Base-by-base conservation (phyloP, 495 filamentous ascomycete species). In the Parachaetomium inaequale region DNA sequence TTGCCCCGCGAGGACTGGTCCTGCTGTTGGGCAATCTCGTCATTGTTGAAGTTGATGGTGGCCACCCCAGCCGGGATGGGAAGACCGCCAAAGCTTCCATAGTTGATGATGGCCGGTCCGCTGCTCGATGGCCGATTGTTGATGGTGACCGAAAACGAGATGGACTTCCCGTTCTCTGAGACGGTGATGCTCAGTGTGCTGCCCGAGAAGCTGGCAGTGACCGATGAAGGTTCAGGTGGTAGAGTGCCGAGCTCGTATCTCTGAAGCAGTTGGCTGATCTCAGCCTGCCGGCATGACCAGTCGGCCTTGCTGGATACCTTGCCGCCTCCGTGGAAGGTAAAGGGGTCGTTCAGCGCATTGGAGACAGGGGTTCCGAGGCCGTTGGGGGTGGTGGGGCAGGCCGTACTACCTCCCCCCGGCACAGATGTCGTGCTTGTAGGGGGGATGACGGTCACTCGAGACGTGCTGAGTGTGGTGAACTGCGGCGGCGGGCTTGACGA, bases 201-300 rank as follows among this genome's bases (percentile, higher is more conserved):
- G 29, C 73, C 77, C 0, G 77, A 76, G 63, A 76, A 62, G 61
- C 68, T 73, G 54, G 72, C 76, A 6, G 75, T 75, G 29, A 81
- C 70, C 7, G 71, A 66, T 62, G 74, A 69, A 1, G 77, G 78
- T 3, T 72, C 70, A 7, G 75, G 69, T 0, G 82, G 81, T 46
- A 78, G 72, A 14, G 64, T 73, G 34, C 82, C 82, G 21, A 84
- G 78, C 68, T 85, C 81, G 68, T 79, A 82, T 45, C 70, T 69
- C 65, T 82, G 77, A 12, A 85, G 57, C 51, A 80, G 72, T 59
- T 77, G 70, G 63, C 62, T 73, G 58, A 84, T 81, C 72, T 85
- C 79, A 19, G 71, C 65, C 62, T 78, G 76, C 17, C 80, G 77
- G 69, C 81, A 84, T 21, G 59, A 54, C 76, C 77, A 85, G 54